Conservation (phyloP, 2,329 filamentous ascomycete genomes). For the Calonectria henricotiae region DNA sequence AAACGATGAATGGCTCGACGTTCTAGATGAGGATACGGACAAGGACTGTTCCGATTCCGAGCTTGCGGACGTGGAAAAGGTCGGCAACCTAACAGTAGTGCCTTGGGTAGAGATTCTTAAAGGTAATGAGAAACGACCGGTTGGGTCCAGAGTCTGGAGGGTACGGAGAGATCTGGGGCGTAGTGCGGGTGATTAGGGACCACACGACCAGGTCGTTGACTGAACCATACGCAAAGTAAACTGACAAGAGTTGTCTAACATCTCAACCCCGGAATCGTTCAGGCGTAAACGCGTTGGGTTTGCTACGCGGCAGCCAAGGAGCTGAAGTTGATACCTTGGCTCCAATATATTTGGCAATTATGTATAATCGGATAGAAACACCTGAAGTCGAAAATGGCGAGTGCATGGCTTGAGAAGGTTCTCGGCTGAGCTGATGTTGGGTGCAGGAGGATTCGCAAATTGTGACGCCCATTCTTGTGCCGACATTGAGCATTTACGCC, state of each 20-base stretch:
- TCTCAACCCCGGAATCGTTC: not conserved
- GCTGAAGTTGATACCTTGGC: not conserved
- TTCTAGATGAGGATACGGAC: slow-evolving; percentile 57
- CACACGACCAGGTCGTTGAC: not conserved
- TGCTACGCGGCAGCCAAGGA: not conserved
- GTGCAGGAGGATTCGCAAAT: not conserved
- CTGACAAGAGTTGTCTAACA: not conserved
- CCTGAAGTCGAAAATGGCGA: not conserved
- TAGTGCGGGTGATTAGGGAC: slow-evolving; percentile 50
- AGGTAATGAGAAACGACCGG: slow-evolving; percentile 70
- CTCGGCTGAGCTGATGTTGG: not conserved
- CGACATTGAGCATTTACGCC: not conserved
- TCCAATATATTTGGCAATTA: not conserved
- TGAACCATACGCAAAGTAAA: not conserved
- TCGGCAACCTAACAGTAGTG: slow-evolving; percentile 54
- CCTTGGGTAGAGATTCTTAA: slow-evolving; percentile 75
- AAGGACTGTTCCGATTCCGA: slow-evolving; percentile 56
- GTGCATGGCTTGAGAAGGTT: not conserved
- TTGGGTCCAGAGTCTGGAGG: slow-evolving; percentile 75
- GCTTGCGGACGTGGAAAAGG: slow-evolving; percentile 48
- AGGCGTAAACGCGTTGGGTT: not conserved
- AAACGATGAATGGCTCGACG: slow-evolving; percentile 52
- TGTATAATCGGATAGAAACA: not conserved
- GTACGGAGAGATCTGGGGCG: slow-evolving; percentile 76
- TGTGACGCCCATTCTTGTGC: not conserved